These are phyloP conservation scores for Fusarium denticulatum DNA, from an alignment of 2,329 filamentous ascomycete genomes.

Conservation along the genomic window DNA sequence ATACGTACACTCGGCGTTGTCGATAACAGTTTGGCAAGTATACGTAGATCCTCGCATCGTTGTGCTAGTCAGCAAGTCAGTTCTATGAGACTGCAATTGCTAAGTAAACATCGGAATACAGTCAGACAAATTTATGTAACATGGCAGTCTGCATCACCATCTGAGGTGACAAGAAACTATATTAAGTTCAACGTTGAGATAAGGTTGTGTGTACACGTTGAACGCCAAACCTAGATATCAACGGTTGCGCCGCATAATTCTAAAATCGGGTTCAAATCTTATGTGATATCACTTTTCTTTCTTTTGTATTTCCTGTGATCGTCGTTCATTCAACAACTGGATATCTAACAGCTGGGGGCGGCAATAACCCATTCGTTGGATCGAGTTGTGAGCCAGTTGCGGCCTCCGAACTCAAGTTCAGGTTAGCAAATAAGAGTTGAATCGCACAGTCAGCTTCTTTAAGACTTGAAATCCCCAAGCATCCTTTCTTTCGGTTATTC, in stretches of 20 bases:
- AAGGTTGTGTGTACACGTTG: conserved; percentile 7
- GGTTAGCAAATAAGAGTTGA: background rate
- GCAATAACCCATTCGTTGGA: background rate
- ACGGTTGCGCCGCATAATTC: background rate
- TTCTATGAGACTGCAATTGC: background rate
- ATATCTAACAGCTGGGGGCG: background rate
- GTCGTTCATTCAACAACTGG: background rate
- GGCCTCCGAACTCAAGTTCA: background rate
- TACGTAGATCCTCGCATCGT: too few species aligned
- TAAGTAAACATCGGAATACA: background rate
- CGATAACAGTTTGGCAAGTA: background rate
- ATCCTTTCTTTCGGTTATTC: background rate
- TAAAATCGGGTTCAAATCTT: background rate
- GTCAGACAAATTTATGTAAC: background rate
- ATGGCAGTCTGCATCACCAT: background rate
- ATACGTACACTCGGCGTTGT: background rate
- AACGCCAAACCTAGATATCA: background rate
- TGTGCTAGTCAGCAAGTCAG: background rate
- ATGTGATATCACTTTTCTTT: background rate
- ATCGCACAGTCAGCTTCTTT: too few species aligned
- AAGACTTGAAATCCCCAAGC: background rate
- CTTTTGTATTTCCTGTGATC: background rate
- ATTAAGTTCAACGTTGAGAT: conserved; percentile 1
- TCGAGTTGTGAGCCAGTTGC: background rate
- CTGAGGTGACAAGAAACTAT: background rate